Percentiles rank a stretch among this genome's conserved stretches.
Evolutionary conservation across 176 grass and related monocot species (phyloP).

Genomic region (Oryza australiensis): DNA sequence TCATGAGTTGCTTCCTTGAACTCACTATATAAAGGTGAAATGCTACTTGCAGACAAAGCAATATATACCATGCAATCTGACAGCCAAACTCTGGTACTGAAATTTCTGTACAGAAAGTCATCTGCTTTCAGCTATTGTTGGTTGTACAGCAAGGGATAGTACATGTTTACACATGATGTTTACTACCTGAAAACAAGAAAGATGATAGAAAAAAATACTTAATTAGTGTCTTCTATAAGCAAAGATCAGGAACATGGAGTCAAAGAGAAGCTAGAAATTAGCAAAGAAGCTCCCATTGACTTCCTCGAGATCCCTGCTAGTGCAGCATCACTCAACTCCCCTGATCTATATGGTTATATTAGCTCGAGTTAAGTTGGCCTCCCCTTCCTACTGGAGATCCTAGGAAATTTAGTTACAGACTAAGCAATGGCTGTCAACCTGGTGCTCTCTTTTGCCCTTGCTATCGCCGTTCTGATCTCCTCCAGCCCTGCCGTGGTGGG

Average conservation of each 20-base stretch:
- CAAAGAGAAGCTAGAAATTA: constrained; percentile 45
- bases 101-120: neutral
- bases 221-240: constrained; percentile 34
- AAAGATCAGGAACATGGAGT: constrained; percentile 52
- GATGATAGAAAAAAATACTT: constrained; percentile 11
- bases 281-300: constrained; percentile 41
- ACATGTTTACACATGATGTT: constrained; percentile 7
- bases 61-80: constrained; percentile 26
- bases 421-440: constrained; percentile 55
- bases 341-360: constrained; percentile 32
- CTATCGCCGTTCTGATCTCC: constrained; percentile 35
- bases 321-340: neutral
- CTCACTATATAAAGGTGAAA: constrained; percentile 15
- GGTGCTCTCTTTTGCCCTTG: constrained; percentile 34
- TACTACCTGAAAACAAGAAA: neutral
- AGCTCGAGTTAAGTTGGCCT: neutral
- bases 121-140: constrained; percentile 11
- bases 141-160: neutral
- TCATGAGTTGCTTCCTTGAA: neutral
- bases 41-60: constrained; percentile 18
- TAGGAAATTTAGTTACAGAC: constrained; percentile 12
- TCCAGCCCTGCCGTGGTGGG: neutral
- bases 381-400: neutral
- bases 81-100: neutral
- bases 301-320: constrained; percentile 55